Conservation (phyloP, 192 early-diverging fungal genomes). For the Radiomyces spectabilis region DNA sequence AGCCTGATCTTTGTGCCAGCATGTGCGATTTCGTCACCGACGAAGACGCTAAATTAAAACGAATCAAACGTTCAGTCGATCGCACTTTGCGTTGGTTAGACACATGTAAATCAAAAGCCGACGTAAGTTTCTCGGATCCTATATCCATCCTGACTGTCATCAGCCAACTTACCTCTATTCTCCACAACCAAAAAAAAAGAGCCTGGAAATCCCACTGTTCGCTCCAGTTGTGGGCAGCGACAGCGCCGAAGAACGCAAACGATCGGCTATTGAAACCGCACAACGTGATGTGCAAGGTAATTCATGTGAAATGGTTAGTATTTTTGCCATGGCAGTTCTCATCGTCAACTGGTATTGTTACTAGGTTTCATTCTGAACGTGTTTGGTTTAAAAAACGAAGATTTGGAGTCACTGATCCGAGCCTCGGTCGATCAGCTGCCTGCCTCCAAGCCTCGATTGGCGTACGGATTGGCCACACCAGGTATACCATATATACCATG, state of each 20-base stretch:
- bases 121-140: too few relatives aligned
- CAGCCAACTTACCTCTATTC: too few relatives aligned
- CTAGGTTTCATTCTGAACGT: conserved; percentile 46
- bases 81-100: conserved; percentile 45
- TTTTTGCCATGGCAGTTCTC: too few relatives aligned
- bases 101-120: conserved; percentile 20
- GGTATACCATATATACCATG: conserved; percentile 18
- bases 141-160: too few relatives aligned
- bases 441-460: conserved; percentile 43
- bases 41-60: conserved; percentile 27
- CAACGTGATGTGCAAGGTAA: conserved; percentile 35
- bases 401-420: conserved; percentile 26
- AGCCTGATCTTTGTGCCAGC: conserved; percentile 35
- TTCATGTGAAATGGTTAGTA: too few relatives aligned
- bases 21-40: conserved; percentile 38
- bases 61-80: conserved; percentile 37
- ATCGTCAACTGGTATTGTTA: too few relatives aligned
- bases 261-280: conserved; percentile 36
- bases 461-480: conserved; percentile 44
- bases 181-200: too few relatives aligned
- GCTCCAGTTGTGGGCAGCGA: conserved; percentile 39
- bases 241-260: conserved; percentile 35
- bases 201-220: conserved; percentile 33
- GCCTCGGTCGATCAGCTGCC: conserved; percentile 42
- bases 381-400: conserved; percentile 24